Evolutionary conservation across 176 grass and related monocot species (phyloP).

Genomic region (Carex parvula): DNA sequence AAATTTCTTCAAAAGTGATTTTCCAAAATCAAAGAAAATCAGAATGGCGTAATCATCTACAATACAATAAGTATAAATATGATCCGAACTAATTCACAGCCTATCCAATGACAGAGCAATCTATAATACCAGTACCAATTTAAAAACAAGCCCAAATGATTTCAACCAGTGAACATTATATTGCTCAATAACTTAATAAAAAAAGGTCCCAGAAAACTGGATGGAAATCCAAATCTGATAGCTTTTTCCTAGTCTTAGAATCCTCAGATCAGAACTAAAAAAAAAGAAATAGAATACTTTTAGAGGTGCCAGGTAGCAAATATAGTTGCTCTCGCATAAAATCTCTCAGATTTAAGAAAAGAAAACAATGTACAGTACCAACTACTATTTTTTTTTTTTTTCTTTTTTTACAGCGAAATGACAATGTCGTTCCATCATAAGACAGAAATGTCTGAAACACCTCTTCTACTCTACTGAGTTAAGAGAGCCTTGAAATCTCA

Average conservation of each 20-base stretch:
- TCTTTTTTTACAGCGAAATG: constrained; percentile 10
- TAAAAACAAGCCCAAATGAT: too few species aligned
- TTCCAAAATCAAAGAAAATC: too few species aligned
- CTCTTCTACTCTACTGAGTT: not conserved
- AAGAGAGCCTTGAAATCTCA: not conserved
- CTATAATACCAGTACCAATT: too few species aligned
- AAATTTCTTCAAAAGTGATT: too few species aligned
- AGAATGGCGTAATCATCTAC: too few species aligned
- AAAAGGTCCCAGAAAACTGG: not conserved
- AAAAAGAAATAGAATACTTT: not conserved
- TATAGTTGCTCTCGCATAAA: constrained; percentile 1
- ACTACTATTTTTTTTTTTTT: constrained; percentile 1
- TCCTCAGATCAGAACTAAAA: not conserved
- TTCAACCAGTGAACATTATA: not conserved
- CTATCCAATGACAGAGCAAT: too few species aligned
- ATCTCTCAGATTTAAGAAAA: constrained; percentile 3
- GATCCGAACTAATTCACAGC: too few species aligned
- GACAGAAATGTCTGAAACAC: constrained; percentile 26
- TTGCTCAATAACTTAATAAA: not conserved
- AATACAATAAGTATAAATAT: too few species aligned
- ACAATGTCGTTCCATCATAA: not conserved
- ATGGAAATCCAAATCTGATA: not conserved
- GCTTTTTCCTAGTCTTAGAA: not conserved
- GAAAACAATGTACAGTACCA: constrained; percentile 28
- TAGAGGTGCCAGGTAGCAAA: not conserved